Conservation (phyloP, 768 basidiomycete species). For the Tephrocybe sp. region DNA sequence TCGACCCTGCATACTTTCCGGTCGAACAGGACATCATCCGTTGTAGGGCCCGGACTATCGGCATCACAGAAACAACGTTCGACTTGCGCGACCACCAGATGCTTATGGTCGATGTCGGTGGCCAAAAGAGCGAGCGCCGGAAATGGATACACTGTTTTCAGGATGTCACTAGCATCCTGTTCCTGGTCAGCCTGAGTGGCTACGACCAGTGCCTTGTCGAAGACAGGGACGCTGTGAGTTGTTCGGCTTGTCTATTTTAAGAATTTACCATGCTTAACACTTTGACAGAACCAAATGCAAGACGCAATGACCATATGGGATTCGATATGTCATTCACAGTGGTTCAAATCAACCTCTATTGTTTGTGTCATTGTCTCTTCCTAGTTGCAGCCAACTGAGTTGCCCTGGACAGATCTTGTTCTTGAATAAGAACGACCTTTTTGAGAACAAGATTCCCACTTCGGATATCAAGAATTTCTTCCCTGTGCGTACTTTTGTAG, state of each 20-base stretch:
- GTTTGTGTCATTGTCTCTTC: slow-evolving; percentile 34
- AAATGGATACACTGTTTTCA: slow-evolving; percentile 97
- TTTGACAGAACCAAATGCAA: slow-evolving; percentile 90
- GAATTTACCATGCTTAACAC: background rate
- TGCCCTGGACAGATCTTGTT: slow-evolving; percentile 70
- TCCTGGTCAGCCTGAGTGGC: slow-evolving; percentile 87
- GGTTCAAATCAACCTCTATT: slow-evolving; percentile 94
- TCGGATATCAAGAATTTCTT: slow-evolving; percentile 91
- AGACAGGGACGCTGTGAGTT: slow-evolving; percentile 83
- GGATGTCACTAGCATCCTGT: slow-evolving; percentile 91
- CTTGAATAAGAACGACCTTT: slow-evolving; percentile 95
- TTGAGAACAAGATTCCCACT: slow-evolving; percentile 74
- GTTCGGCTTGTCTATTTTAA: background rate
- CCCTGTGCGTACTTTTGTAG: slow-evolving; percentile 51
- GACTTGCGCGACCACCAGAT: slow-evolving; percentile 75
- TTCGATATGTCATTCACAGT: slow-evolving; percentile 96
- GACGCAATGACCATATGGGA: slow-evolving; percentile 99
- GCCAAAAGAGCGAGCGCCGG: slow-evolving; percentile 89
- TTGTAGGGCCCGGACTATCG: slow-evolving; percentile 84
- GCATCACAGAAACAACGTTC: slow-evolving; percentile 89
- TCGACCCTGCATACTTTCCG: slow-evolving; percentile 69
- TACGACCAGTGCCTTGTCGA: slow-evolving; percentile 95
- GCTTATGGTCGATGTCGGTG: slow-evolving; percentile 93
- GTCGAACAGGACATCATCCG: slow-evolving; percentile 87
- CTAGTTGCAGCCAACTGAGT: background rate